Evolutionary conservation across 2,329 filamentous ascomycete genomes (phyloP), one percentile per base, ranked within the genome.

Genomic region (Phoma sp.): DNA sequence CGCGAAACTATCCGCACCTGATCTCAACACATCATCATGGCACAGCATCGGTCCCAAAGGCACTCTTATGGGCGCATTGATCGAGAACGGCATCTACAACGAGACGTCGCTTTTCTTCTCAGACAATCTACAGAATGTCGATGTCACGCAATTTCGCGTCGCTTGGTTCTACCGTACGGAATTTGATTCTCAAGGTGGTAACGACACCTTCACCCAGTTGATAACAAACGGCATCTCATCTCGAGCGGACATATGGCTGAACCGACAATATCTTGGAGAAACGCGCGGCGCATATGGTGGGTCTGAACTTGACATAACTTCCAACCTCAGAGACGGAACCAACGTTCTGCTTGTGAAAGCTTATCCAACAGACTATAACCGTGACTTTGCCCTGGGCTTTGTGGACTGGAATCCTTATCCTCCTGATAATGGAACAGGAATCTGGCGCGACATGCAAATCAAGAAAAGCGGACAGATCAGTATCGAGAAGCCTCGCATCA

Each of bases 401-500:
- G 80, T 84, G 0, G 84, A 87, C 61, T 87, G 85, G 84, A 86
- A 86, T 49, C 83, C 83, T 0, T 81, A 82, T 48, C 83, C 85
- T 0, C 79, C 83, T 0, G 85, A 88, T 64, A 86, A 87, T 41
- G 85, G 85, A 2, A 86, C 84, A 0, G 85, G 85, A 0, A 75
- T 88, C 7, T 88, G 86, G 86, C 77, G 86, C 4, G 75, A 86
- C 37, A 75, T 88, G 1, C 78, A 79, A 30, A 48, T 88, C 37
- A 82, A 79, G 44, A 78, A 83, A 65, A 86, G 82, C 0, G 84
- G 85, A 6, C 36, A 62, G 2, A 63, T 79, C 37, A 73, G 67
- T 3, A 55, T 36, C 57, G 86, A 10, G 62, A 66, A 2, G 64
- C 81, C 10, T 57, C 55, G 66, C 4, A 47, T 69, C 4, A 57